These are phyloP conservation scores for Lentinula lateritia DNA, from an alignment of 768 basidiomycete species.

Conservation along the genomic window DNA sequence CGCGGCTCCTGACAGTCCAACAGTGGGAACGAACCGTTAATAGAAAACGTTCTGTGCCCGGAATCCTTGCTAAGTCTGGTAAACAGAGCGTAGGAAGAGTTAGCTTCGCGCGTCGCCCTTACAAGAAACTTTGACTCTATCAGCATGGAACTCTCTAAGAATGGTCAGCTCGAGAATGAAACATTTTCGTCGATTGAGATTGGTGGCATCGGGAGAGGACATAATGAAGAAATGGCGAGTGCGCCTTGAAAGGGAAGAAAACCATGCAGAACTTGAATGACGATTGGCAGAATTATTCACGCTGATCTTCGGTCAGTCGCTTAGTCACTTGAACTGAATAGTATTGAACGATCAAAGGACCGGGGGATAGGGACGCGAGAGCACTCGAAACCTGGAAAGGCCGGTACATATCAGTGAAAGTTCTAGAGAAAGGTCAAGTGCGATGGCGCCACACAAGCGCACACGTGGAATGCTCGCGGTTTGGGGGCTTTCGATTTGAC, in stretches of 20 bases:
- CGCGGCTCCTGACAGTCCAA: neutral
- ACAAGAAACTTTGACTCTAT: neutral
- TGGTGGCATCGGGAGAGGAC: neutral
- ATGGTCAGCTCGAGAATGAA: neutral
- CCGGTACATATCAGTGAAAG: neutral
- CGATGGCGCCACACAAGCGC: slow-evolving; percentile 2
- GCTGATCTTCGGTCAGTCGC: neutral
- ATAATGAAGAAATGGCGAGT: neutral
- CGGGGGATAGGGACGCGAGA: neutral
- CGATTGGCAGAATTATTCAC: neutral
- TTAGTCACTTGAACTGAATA: neutral
- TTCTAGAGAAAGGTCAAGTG: neutral
- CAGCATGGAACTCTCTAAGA: neutral
- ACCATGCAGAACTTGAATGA: neutral
- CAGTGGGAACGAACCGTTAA: neutral
- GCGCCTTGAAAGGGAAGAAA: neutral
- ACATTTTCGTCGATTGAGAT: neutral
- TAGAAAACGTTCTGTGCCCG: neutral
- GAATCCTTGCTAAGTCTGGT: neutral
- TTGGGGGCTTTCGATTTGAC: neutral
- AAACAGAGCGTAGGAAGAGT: neutral
- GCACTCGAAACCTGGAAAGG: neutral
- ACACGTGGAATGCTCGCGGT: slow-evolving; percentile 3
- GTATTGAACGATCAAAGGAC: neutral
- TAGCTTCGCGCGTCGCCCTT: neutral